Percentiles rank a stretch among this genome's conserved stretches.
Evolutionary conservation across 805 yeast species (phyloP).

Genomic region (Gaillardinia entomophila): DNA sequence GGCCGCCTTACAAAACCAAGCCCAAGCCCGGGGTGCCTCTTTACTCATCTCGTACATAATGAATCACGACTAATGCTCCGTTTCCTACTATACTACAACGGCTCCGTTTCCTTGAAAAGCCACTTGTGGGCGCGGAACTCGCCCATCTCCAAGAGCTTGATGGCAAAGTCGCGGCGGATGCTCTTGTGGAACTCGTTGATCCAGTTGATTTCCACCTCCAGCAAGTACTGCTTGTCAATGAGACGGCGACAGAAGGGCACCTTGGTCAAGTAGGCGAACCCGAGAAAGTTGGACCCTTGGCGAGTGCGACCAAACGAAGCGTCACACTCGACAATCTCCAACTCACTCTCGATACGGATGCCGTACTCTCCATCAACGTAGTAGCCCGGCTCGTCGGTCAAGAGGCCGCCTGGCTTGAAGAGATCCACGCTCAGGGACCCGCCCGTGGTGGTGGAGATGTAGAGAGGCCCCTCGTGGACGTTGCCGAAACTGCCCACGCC

Average conservation of each 20-base stretch:
- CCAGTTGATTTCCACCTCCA: constrained; percentile 29
- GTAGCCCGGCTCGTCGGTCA: constrained; percentile 93
- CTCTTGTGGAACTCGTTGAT: constrained; percentile 32
- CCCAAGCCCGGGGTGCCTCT: constrained; percentile 14
- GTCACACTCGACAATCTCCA: constrained; percentile 47
- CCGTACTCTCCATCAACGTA: constrained; percentile 90
- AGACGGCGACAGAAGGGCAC: constrained; percentile 35
- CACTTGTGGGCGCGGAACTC: neutral
- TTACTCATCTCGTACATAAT: neutral
- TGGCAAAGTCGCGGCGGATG: constrained; percentile 26
- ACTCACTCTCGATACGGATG: constrained; percentile 80
- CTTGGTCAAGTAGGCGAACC: constrained; percentile 36
- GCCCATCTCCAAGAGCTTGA: constrained; percentile 6
- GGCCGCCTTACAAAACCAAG: constrained; percentile 16
- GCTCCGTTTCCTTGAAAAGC: neutral
- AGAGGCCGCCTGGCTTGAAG: constrained; percentile 56
- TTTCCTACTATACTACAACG: neutral
- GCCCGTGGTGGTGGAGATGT: constrained; percentile 54
- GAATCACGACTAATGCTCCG: neutral
- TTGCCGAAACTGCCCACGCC: constrained; percentile 90
- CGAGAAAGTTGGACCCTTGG: constrained; percentile 25
- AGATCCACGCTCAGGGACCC: constrained; percentile 44
- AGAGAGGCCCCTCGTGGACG: constrained; percentile 94
- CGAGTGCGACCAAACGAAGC: constrained; percentile 34
- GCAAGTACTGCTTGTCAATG: constrained; percentile 26